A percentile compares a stretch with the other conserved stretches of the same genome.
phyloP scores from a whole-genome alignment of 192 early-diverging fungal genomes.

The Mortierella claussenii region DNA sequence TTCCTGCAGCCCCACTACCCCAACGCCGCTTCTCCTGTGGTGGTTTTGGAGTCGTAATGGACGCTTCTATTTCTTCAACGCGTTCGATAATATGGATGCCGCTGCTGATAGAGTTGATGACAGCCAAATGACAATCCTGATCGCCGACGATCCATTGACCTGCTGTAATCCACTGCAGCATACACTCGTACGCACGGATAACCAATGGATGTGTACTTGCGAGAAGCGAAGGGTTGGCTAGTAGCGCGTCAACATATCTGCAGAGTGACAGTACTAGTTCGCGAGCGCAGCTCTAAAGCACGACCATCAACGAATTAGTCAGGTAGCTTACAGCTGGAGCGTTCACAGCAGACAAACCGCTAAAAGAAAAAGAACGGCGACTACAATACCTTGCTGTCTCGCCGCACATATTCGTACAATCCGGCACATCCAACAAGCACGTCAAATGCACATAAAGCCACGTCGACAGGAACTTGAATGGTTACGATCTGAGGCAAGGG shows the following conservation, averaged over 20 bases:
- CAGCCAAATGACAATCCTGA: slow-evolving; percentile 69
- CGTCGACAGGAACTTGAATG: slow-evolving; percentile 66
- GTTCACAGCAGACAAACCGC: no score
- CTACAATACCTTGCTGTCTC: slow-evolving; percentile 77
- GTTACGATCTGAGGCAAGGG: slow-evolving; percentile 61
- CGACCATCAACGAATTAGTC: no score
- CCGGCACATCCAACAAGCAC: slow-evolving; percentile 70
- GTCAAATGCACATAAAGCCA: slow-evolving; percentile 69
- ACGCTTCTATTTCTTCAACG: slow-evolving; percentile 58
- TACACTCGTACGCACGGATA: slow-evolving; percentile 77
- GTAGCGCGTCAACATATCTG: slow-evolving; percentile 73
- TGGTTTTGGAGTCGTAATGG: slow-evolving; percentile 51
- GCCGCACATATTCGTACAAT: slow-evolving; percentile 70
- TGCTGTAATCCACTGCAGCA: slow-evolving; percentile 78
- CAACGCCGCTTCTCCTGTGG: slow-evolving; percentile 49
- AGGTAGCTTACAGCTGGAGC: no score
- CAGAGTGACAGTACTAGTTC: slow-evolving; percentile 78
- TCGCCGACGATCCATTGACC: slow-evolving; percentile 85
- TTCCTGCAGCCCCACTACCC: slow-evolving; percentile 37
- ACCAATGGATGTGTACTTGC: slow-evolving; percentile 65
- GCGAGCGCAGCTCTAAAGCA: slow-evolving; percentile 68
- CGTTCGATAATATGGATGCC: slow-evolving; percentile 75
- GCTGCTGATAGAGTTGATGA: slow-evolving; percentile 74
- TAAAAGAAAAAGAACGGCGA: no score
- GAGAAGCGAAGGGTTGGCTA: slow-evolving; percentile 60